These are phyloP conservation scores for Calonectria montana DNA, from an alignment of 2,329 filamentous ascomycete species.

Conservation along the genomic window DNA sequence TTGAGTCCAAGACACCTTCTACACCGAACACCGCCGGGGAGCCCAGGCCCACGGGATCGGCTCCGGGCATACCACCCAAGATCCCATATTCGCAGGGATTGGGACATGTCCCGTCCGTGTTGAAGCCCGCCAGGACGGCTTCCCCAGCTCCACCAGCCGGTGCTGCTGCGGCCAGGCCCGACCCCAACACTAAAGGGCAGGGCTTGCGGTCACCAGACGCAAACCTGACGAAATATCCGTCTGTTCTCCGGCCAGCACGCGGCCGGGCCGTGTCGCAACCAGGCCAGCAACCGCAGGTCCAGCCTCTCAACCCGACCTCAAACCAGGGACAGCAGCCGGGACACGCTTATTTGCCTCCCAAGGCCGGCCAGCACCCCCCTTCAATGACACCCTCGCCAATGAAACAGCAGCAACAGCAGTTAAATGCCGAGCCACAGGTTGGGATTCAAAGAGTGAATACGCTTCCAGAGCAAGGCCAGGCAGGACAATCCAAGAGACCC, in stretches of 20 bases:
- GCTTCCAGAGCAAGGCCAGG: constrained; percentile 29
- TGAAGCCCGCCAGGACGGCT: constrained; percentile 38
- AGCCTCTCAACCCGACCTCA: not conserved
- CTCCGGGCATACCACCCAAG: not conserved
- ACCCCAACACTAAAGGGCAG: not conserved
- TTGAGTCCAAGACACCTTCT: constrained; percentile 17
- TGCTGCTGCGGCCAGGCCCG: not conserved
- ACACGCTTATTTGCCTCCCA: constrained; percentile 37
- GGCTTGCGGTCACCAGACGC: not conserved
- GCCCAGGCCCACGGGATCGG: not conserved
- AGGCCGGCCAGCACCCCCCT: constrained; percentile 35
- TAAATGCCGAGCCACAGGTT: constrained; percentile 31
- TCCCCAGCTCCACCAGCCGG: not conserved
- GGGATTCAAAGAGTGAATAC: constrained; percentile 38
- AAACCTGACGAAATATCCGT: constrained; percentile 18
- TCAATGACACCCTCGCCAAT: constrained; percentile 41
- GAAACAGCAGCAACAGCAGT: constrained; percentile 28
- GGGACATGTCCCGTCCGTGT: constrained; percentile 35
- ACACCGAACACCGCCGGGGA: not conserved
- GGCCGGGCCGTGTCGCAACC: constrained; percentile 25
- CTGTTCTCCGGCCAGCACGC: constrained; percentile 22
- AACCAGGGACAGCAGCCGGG: constrained; percentile 12
- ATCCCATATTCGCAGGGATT: constrained; percentile 14
- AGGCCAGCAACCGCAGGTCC: constrained; percentile 19
- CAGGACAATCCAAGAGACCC: constrained; percentile 29